These are phyloP conservation scores for Lippia alba DNA, from an alignment of 305 asterid species.

Conservation along the genomic window DNA sequence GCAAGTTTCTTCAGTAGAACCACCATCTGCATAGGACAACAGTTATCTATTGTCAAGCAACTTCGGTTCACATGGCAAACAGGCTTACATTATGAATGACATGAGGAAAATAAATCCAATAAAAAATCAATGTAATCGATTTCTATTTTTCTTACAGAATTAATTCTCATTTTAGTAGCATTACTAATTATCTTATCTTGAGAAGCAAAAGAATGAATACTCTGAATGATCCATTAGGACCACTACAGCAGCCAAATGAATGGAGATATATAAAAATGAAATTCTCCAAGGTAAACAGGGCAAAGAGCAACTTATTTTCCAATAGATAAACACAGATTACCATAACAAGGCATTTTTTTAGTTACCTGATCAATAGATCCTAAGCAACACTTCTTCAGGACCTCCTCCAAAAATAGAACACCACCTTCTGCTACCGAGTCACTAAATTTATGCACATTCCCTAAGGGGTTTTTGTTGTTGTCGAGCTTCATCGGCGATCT, in stretches of 20 bases:
- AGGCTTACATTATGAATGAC: constrained; percentile 10
- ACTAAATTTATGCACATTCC: constrained; percentile 49
- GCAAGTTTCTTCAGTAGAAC: constrained; percentile 81
- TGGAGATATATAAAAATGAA: constrained; percentile 1
- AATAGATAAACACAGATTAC: constrained; percentile 12
- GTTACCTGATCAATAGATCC: constrained; percentile 90
- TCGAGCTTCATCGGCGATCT: constrained; percentile 58
- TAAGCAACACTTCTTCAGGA: constrained; percentile 72
- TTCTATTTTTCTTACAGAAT: too few species aligned
- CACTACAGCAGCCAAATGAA: constrained; percentile 18
- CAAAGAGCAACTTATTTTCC: constrained; percentile 7
- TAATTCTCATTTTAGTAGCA: too few species aligned
- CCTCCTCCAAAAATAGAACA: constrained; percentile 78
- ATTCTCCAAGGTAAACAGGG: not conserved
- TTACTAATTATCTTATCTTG: constrained; percentile 1
- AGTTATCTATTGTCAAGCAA: constrained; percentile 30
- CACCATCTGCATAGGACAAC: constrained; percentile 64
- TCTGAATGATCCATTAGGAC: not conserved
- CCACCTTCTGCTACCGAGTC: constrained; percentile 85
- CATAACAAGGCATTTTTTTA: constrained; percentile 14
- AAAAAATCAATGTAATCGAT: too few species aligned
- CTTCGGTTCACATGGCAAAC: constrained; percentile 15
- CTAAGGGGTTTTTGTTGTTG: constrained; percentile 42
- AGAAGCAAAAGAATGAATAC: constrained; percentile 7
- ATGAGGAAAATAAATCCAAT: constrained; percentile 10